Base-by-base conservation (phyloP, 306 rosid species). In the Alnus glutinosa region DNA sequence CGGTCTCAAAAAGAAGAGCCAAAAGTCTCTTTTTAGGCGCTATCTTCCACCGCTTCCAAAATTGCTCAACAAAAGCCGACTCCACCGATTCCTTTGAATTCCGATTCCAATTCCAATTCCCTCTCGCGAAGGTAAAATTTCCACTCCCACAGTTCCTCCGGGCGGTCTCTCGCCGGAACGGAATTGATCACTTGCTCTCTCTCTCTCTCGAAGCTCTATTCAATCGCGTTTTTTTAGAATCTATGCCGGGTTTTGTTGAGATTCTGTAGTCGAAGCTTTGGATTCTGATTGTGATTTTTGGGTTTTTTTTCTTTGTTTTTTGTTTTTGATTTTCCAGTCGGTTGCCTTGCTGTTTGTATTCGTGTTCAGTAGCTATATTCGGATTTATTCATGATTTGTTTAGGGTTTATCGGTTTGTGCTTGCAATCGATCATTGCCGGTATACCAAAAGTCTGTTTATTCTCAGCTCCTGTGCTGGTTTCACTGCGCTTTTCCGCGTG, bases 21-120 rank as follows among this genome's bases (percentile, higher is more conserved):
- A 11, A 62, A 51, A n/a, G 8, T 13, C 75, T 68, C 80, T 15
- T 51, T 75, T 28, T 34, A 0, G 32, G 49, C 69, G 9, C 61
- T 15, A 3, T 32, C 57, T 48, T 19, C 44, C 32, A 32, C 78
- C 5, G 30, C 8, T 62, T 16, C 68, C 39, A 62, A 30, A 44
- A 32, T 12, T 48, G 36, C 36, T 11, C 68, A 51, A 62, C 32
- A 77, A 23, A 23, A 70, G 28, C 77, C 42, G 79, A 71, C 79
- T 74, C 55, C 57, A 14, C 49, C 78, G 28, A 61, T 67, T 78
- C 74, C 86, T 55, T 55, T 87, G 46, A 23, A 51, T 75, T 81
- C 68, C 70, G 28, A 73, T 85, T 74, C 75, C 82, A 68, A 30
- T 8, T 62, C 63, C 64, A 68, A 30, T 8, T 62, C 63, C 64